Percentiles rank a stretch among this genome's conserved stretches.
Conservation (phyloP, 805 yeast genomes). For the Metschnikowia baotianmanensis region DNA sequence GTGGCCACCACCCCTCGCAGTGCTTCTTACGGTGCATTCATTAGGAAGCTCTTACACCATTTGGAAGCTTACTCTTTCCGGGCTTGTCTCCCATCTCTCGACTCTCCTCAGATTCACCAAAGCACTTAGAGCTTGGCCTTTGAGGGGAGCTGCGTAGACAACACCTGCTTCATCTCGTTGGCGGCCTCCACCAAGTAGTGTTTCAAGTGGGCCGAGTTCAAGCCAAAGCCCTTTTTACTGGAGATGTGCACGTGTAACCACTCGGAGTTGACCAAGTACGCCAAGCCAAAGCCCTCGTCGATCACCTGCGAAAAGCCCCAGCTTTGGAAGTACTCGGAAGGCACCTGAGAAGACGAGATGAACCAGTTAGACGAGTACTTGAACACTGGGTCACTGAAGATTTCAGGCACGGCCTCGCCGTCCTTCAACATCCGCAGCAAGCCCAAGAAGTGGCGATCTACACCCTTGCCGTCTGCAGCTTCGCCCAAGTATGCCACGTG, state of each 20-base stretch:
- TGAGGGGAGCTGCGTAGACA: constrained; percentile 38
- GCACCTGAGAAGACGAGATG: constrained; percentile 84
- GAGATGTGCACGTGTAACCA: constrained; percentile 85
- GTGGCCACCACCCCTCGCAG: too few species aligned
- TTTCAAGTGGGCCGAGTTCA: constrained; percentile 56
- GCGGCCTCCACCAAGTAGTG: constrained; percentile 76
- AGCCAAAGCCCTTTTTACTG: constrained; percentile 59
- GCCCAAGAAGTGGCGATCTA: constrained; percentile 92
- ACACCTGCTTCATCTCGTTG: constrained; percentile 70
- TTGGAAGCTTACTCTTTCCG: neutral
- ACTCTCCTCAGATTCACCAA: neutral
- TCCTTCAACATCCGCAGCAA: constrained; percentile 65
- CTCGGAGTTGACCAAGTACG: constrained; percentile 86
- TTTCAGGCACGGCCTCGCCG: constrained; percentile 59
- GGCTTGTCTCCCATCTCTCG: neutral
- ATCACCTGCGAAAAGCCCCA: constrained; percentile 97
- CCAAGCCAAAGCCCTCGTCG: constrained; percentile 91
- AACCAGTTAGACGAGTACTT: constrained; percentile 81
- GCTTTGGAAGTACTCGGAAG: constrained; percentile 76
- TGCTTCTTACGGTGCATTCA: too few species aligned
- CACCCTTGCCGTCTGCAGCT: constrained; percentile 85
- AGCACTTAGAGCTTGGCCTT: constrained; percentile 37
- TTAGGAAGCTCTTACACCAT: too few species aligned
- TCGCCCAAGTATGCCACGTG: constrained; percentile 72
- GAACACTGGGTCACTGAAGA: constrained; percentile 75